A percentile compares a stretch with the other conserved stretches of the same genome.
Evolutionary conservation across 1,139 yeast genomes (phyloP).

Genomic region (Pichia sp.): DNA sequence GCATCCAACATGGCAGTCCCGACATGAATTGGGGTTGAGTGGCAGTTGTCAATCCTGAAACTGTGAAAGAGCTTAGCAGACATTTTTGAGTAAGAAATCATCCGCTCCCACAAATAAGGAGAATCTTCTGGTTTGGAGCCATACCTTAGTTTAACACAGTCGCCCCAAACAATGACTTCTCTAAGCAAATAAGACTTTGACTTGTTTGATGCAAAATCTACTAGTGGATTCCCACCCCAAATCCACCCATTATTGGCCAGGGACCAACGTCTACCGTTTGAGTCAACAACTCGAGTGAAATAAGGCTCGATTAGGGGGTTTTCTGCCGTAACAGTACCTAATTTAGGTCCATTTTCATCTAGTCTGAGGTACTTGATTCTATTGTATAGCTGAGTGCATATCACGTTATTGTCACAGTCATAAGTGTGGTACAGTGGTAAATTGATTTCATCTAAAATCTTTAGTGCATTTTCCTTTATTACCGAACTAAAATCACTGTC

Average conservation of each 20-base stretch:
- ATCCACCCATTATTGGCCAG: conserved; percentile 98
- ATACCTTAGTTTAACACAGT: conserved; percentile 88
- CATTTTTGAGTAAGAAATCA: conserved; percentile 69
- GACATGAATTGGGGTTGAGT: conserved; percentile 92
- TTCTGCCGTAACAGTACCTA: conserved; percentile 57
- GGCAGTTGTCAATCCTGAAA: conserved; percentile 91
- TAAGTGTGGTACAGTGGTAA: conserved; percentile 67
- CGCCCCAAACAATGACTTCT: conserved; percentile 97
- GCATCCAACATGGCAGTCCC: conserved; percentile 85
- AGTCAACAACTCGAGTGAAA: conserved; percentile 64
- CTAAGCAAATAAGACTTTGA: conserved; percentile 83
- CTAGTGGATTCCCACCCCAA: conserved; percentile 93
- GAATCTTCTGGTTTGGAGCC: conserved; percentile 76
- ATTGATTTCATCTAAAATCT: conserved; percentile 73
- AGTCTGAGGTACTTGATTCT: conserved; percentile 73
- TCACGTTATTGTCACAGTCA: conserved; percentile 65
- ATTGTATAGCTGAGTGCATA: conserved; percentile 65
- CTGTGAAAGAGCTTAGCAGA: conserved; percentile 83
- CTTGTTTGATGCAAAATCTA: conserved; percentile 81
- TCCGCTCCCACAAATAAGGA: conserved; percentile 84
- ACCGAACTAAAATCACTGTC: conserved; percentile 31
- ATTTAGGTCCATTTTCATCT: conserved; percentile 74
- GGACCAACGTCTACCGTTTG: conserved; percentile 58
- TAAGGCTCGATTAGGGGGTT: conserved; percentile 79
- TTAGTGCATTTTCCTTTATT: conserved; percentile 42